Evolutionary conservation across 73 alveolate genomes (phyloP).

Genomic region (Uronychia setigera): DNA sequence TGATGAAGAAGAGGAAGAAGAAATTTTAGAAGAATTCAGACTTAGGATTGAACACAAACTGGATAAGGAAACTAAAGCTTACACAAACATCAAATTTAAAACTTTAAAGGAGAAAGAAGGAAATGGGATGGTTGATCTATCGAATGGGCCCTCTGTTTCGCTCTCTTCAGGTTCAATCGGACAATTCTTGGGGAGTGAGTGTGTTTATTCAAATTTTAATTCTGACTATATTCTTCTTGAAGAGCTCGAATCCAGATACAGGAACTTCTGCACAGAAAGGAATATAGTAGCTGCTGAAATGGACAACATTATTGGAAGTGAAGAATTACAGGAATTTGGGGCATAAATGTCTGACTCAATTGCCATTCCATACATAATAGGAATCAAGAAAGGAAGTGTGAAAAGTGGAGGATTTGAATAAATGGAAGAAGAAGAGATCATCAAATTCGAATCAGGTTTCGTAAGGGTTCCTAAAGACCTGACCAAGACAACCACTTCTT

Average conservation of each 20-base stretch:
- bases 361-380: slow-evolving; percentile 12
- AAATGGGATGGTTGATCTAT: no score
- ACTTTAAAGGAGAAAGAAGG: neutral
- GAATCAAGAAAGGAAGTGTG: neutral
- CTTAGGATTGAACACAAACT: neutral
- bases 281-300: neutral
- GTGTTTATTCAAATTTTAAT: slow-evolving; percentile 5
- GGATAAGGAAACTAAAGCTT: slow-evolving; percentile 25
- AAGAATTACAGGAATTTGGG: slow-evolving; percentile 20
- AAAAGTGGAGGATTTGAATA: neutral
- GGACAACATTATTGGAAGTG: slow-evolving; percentile 13
- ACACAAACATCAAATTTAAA: slow-evolving; percentile 25
- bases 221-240: slow-evolving; percentile 20
- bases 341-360: slow-evolving; percentile 3
- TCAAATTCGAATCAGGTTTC: neutral
- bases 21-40: neutral
- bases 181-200: slow-evolving; percentile 5
- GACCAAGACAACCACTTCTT: neutral
- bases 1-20: slow-evolving; percentile 10
- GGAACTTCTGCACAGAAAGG: slow-evolving; percentile 1
- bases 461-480: slow-evolving; percentile 4
- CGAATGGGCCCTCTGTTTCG: neutral
- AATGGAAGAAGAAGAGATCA: neutral
- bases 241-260: slow-evolving; percentile 4
- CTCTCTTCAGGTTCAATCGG: neutral